A percentile compares a stretch with the other conserved stretches of the same genome.
Conservation (phyloP, 495 filamentous ascomycete species). For the Parathielavia hyrcaniae region DNA sequence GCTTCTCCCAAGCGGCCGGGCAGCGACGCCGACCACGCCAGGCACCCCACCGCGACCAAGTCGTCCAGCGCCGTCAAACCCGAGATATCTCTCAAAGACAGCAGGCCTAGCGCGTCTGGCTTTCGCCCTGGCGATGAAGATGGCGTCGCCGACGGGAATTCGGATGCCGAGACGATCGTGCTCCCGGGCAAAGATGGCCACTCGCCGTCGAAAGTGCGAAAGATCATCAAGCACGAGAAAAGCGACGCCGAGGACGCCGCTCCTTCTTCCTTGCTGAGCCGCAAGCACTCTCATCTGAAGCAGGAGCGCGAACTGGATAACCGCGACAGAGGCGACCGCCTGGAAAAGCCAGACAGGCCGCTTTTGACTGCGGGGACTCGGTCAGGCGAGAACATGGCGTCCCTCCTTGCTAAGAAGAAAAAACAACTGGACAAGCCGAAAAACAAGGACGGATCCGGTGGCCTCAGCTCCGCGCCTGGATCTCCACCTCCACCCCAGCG, state of each 20-base stretch:
- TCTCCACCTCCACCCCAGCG: slow-evolving; percentile 41
- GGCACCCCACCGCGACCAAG: slow-evolving; percentile 36
- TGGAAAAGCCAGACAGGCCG: slow-evolving; percentile 28
- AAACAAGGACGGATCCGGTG: slow-evolving; percentile 46
- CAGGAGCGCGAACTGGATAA: slow-evolving; percentile 24
- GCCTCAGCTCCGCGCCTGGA: slow-evolving; percentile 49
- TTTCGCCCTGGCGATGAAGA: slow-evolving; percentile 33
- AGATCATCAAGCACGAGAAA: slow-evolving; percentile 63
- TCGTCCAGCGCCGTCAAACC: slow-evolving; percentile 23
- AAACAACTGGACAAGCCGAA: slow-evolving; percentile 40
- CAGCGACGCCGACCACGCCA: slow-evolving; percentile 37
- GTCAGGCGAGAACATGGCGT: slow-evolving; percentile 7
- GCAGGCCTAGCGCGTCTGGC: slow-evolving; percentile 16
- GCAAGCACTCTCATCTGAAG: slow-evolving; percentile 34
- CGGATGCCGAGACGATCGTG: slow-evolving; percentile 77
- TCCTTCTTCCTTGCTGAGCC: slow-evolving; percentile 27
- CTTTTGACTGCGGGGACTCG: slow-evolving; percentile 19
- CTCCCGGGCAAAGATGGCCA: slow-evolving; percentile 65
- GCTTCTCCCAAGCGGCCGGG: slow-evolving; percentile 46
- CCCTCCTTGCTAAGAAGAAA: slow-evolving; percentile 44
- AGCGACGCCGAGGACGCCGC: slow-evolving; percentile 46
- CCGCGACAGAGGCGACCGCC: slow-evolving; percentile 29
- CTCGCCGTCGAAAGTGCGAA: slow-evolving; percentile 61
- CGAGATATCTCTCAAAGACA: slow-evolving; percentile 26
- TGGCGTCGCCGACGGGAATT: slow-evolving; percentile 53